Percentiles rank a stretch among this genome's conserved stretches.
phyloP scores from a whole-genome alignment of 768 basidiomycete species.

The Psilocybe sp. region DNA sequence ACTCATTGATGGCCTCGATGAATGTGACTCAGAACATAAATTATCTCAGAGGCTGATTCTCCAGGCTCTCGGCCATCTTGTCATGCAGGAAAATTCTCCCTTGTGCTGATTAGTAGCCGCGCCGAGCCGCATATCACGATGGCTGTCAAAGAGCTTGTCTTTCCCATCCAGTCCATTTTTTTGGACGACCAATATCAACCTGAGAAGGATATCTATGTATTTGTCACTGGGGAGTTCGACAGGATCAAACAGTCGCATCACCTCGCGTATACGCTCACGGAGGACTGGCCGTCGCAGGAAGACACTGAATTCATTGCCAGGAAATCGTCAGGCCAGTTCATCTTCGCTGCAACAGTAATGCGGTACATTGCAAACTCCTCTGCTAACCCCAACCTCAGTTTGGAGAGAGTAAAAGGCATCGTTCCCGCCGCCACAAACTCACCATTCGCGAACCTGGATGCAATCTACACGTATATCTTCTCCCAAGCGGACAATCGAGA shows the following conservation, averaged over 20 bases:
- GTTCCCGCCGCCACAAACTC: background rate
- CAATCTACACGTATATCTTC: slow-evolving; percentile 3
- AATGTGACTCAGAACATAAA: too few relatives aligned
- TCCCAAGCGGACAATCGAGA: background rate
- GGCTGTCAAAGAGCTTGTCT: background rate
- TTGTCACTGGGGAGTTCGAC: background rate
- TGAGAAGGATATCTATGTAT: background rate
- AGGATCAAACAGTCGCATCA: slow-evolving; percentile 2
- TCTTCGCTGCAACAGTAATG: slow-evolving; percentile 7
- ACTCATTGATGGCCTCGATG: too few relatives aligned
- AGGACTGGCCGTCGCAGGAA: background rate
- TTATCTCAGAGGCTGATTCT: too few relatives aligned
- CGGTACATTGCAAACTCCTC: background rate
- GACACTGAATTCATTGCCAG: background rate
- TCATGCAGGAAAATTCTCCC: too few relatives aligned
- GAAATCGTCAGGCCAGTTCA: slow-evolving; percentile 7
- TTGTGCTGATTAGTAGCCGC: background rate
- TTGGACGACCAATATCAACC: background rate
- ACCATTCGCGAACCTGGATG: slow-evolving; percentile 8
- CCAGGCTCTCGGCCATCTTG: too few relatives aligned
- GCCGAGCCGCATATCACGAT: background rate
- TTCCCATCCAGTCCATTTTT: background rate
- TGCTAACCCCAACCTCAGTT: background rate
- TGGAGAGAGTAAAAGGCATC: slow-evolving; percentile 2
- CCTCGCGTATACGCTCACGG: background rate